Evolutionary conservation across 371 early-diverging fungal species (phyloP).

Genomic region (Rhizomucor pusillus): DNA sequence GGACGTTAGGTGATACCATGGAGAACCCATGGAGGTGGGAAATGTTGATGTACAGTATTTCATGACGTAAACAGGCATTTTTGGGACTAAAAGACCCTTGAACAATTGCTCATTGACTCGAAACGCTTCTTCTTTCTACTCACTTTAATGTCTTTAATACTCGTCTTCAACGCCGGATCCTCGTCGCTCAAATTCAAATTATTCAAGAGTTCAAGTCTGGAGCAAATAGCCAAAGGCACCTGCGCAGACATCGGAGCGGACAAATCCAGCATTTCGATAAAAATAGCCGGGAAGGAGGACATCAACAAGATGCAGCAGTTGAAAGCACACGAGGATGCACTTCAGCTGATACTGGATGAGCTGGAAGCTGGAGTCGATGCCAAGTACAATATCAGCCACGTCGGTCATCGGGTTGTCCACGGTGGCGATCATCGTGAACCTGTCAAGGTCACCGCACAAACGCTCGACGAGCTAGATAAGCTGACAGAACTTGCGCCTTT

Average conservation of each 20-base stretch:
- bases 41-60: too few relatives aligned
- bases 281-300: not conserved
- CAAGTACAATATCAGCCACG: slow-evolving; percentile 2
- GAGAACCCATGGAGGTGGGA: too few relatives aligned
- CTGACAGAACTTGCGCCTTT: slow-evolving; percentile 35
- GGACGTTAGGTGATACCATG: too few relatives aligned
- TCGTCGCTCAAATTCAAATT: slow-evolving; percentile 22
- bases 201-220: slow-evolving; percentile 5
- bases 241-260: slow-evolving; percentile 18
- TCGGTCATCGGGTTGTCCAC: slow-evolving; percentile 33
- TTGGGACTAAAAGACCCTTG: not conserved
- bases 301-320: slow-evolving; percentile 3
- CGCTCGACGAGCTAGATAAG: slow-evolving; percentile 21
- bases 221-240: slow-evolving; percentile 8
- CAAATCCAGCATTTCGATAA: slow-evolving; percentile 5
- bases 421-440: slow-evolving; percentile 28
- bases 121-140: not conserved
- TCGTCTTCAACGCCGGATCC: slow-evolving; percentile 19
- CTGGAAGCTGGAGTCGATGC: not conserved
- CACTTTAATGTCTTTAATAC: not conserved
- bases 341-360: slow-evolving; percentile 1
- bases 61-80: too few relatives aligned
- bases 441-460: slow-evolving; percentile 12
- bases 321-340: slow-evolving; percentile 12
- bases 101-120: too few relatives aligned